phyloP scores from a whole-genome alignment of 192 early-diverging fungal species.

The Gryganskiella cystojenkinii region DNA sequence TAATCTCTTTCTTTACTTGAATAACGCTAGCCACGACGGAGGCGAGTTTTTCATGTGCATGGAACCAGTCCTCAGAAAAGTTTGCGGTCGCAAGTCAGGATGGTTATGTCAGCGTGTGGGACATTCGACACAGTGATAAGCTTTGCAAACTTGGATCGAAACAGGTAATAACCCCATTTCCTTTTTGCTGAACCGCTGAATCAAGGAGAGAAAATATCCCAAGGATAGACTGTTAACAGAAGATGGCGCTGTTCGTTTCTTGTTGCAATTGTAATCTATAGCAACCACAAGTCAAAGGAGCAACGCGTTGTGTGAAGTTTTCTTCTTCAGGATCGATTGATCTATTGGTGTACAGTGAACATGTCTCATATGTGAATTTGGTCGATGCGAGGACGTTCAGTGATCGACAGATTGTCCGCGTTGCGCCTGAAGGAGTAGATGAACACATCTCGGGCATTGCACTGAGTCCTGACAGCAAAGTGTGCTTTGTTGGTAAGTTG shows the following conservation, averaged over 20 bases:
- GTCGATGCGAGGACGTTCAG: conserved; percentile 93
- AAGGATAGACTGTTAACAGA: not conserved
- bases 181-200: too few relatives aligned
- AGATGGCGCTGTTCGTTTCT: not conserved
- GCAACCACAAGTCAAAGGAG: conserved; percentile 76
- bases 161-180: conserved; percentile 58
- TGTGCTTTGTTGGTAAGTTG: conserved; percentile 87
- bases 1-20: not conserved
- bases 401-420: conserved; percentile 83
- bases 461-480: conserved; percentile 85
- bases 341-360: conserved; percentile 85
- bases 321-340: conserved; percentile 91
- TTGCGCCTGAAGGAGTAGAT: conserved; percentile 71
- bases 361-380: conserved; percentile 87
- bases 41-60: conserved; percentile 94
- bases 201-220: too few relatives aligned
- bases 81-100: conserved; percentile 98
- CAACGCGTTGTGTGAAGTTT: conserved; percentile 90
- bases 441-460: conserved; percentile 88
- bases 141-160: conserved; percentile 78
- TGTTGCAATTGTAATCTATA: conserved; percentile 12
- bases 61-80: conserved; percentile 92
- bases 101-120: conserved; percentile 94
- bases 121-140: conserved; percentile 82
- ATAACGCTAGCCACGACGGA: conserved; percentile 70